A percentile compares a stretch with the other conserved stretches of the same genome.
phyloP scores from a whole-genome alignment of 2,329 filamentous ascomycete genomes.

The Meredithiella fracta region DNA sequence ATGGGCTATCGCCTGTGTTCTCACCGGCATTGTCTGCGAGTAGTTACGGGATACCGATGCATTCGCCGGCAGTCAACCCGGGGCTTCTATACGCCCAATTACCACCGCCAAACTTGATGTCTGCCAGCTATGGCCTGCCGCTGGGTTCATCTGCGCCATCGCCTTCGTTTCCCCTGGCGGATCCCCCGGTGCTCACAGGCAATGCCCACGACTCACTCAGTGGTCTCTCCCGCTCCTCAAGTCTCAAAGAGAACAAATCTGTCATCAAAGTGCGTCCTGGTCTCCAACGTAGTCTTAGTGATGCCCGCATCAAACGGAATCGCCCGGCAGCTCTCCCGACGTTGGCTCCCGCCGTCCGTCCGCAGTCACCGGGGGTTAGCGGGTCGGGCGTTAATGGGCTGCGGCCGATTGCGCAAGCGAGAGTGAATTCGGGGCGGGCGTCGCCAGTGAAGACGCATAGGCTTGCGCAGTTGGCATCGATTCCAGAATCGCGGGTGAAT shows the following conservation, averaged over 20 bases:
- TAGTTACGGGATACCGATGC: slow-evolving; percentile 1
- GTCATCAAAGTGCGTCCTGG: slow-evolving; percentile 25
- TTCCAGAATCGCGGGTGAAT: slow-evolving; percentile 32
- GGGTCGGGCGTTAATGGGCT: slow-evolving; percentile 10
- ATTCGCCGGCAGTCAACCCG: slow-evolving; percentile 34
- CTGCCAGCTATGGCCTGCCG: background rate
- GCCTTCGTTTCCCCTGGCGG: slow-evolving; percentile 1
- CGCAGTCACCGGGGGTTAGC: slow-evolving; percentile 16
- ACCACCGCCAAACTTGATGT: slow-evolving; percentile 30
- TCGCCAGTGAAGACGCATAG: slow-evolving; percentile 37
- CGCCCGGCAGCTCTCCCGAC: slow-evolving; percentile 28
- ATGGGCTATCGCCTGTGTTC: slow-evolving; percentile 27
- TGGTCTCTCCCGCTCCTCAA: slow-evolving; percentile 28
- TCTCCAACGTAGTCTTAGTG: slow-evolving; percentile 38
- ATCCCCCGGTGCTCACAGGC: slow-evolving; percentile 8
- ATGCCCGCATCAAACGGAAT: slow-evolving; percentile 32
- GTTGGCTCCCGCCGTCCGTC: slow-evolving; percentile 30
- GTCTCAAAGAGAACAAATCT: slow-evolving; percentile 26
- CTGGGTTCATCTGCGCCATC: slow-evolving; percentile 3
- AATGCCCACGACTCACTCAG: background rate
- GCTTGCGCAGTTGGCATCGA: slow-evolving; percentile 36
- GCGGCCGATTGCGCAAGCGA: slow-evolving; percentile 21
- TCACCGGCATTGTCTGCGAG: slow-evolving; percentile 21
- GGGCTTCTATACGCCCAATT: slow-evolving; percentile 39
- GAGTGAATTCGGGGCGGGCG: slow-evolving; percentile 24